Conservation (phyloP, 352 stramenopile species). For the Phytophthora lateralis region DNA sequence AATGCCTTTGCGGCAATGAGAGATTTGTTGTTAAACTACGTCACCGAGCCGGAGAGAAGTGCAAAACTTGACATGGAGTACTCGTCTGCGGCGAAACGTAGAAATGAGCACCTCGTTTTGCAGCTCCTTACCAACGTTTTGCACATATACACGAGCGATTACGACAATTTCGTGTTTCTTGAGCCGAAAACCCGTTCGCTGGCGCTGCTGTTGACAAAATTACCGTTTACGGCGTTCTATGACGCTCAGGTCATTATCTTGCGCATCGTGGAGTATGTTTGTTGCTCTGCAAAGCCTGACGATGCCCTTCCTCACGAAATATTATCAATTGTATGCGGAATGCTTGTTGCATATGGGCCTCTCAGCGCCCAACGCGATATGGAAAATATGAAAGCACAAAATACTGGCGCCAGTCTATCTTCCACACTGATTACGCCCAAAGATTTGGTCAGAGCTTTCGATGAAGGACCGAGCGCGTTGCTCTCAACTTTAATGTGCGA, state of each 20-base stretch:
- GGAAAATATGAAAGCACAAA: not conserved
- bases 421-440: not conserved
- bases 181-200: slow-evolving; percentile 75
- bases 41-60: slow-evolving; percentile 31
- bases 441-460: slow-evolving; percentile 7
- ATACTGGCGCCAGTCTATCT: not conserved
- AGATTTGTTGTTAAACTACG: slow-evolving; percentile 68
- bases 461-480: slow-evolving; percentile 17
- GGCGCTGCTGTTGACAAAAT: slow-evolving; percentile 68
- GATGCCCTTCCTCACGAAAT: slow-evolving; percentile 57
- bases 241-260: slow-evolving; percentile 75
- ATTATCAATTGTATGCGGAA: slow-evolving; percentile 63
- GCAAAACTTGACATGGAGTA: slow-evolving; percentile 2
- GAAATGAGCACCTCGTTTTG: slow-evolving; percentile 55
- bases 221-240: slow-evolving; percentile 58
- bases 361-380: slow-evolving; percentile 1
- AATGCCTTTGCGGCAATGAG: slow-evolving; percentile 65
- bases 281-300: slow-evolving; percentile 53
- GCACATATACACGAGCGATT: slow-evolving; percentile 75
- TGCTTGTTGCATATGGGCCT: slow-evolving; percentile 58
- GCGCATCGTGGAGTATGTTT: slow-evolving; percentile 81
- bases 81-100: slow-evolving; percentile 9
- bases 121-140: slow-evolving; percentile 69
- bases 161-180: slow-evolving; percentile 73
- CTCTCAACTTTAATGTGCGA: slow-evolving; percentile 53